Base-by-base conservation (phyloP, 495 filamentous ascomycete genomes). In the Podospora pseudoanserina region DNA sequence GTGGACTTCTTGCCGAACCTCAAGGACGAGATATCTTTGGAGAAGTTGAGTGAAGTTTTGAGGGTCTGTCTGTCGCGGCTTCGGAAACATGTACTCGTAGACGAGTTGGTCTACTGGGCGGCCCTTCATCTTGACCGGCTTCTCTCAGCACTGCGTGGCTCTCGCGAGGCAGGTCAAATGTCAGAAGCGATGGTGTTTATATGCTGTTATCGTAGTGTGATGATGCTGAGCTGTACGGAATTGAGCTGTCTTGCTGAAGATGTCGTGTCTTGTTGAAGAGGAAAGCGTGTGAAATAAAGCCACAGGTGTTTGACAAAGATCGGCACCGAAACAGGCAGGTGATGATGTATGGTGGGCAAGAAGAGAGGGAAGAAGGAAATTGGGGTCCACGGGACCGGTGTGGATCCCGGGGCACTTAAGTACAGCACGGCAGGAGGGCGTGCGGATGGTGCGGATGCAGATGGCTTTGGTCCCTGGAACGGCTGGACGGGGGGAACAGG, bases 1-100 rank as follows among this genome's bases (percentile, higher is more conserved):
- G 63, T 88, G 87, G 3, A 91, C 92, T 76, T 97, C 93, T 73
- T 91, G 84, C 55, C 92, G 90, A 62, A 97, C 92, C 84, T 97
- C 93, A 15, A 89, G 91, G n/a, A 97, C 88, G 27, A 97, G 86
- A 73, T 92, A 73, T 20, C 85, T 78, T 65, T 85, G 80, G 44
- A 87, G 82, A 19, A 87, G 79, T 56, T 77, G 79, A 30, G 80
- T 77, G 75, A 86, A 87, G 71, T 82, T 84, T 64, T 80, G 80
- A 7, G 83, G 83, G 70, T 86, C 85, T 30, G 72, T 79, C 30
- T 78, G 67, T 64, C 82, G 82, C 20, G 83, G 80, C 62, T 79
- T 83, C n/a, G 82, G 83, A 64, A 85, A 86, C 79, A 87, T 81
- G 69, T 72, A 77, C 77, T 83, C 82, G 78, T 84, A 85, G 63